Conservation (phyloP, 164 flowering plant genomes). For the Akebia trifoliata region DNA sequence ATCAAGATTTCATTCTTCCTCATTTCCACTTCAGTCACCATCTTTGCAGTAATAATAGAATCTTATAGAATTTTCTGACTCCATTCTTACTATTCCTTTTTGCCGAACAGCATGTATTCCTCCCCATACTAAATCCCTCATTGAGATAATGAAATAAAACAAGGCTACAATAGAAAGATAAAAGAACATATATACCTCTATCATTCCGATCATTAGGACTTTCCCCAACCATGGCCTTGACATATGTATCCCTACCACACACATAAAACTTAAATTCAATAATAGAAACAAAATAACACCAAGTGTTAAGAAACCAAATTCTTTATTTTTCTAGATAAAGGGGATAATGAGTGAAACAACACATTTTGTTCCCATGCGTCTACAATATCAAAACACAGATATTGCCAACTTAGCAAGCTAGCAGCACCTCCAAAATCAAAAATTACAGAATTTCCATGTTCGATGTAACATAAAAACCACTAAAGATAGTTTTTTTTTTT, state of each 20-base stretch:
- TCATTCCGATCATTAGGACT: slow-evolving; percentile 97
- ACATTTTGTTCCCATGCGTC: too few species aligned
- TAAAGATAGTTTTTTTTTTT: too few species aligned
- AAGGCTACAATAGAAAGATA: background rate
- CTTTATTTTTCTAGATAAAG: too few species aligned
- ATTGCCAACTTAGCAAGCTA: too few species aligned
- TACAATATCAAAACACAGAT: too few species aligned
- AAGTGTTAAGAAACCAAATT: background rate
- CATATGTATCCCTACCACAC: slow-evolving; percentile 73
- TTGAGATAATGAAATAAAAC: background rate
- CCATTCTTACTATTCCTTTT: background rate
- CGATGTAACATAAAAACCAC: too few species aligned
- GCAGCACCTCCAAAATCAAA: too few species aligned
- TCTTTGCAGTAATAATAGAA: background rate
- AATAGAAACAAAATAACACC: background rate
- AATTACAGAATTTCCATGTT: too few species aligned
- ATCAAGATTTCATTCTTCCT: too few species aligned
- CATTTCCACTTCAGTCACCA: too few species aligned
- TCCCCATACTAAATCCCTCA: background rate
- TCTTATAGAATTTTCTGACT: background rate
- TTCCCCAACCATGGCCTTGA: slow-evolving; percentile 76
- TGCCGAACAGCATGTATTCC: too few species aligned
- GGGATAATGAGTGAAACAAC: too few species aligned
- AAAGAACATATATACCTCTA: slow-evolving; percentile 53
- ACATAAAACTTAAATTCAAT: background rate